Conservation (phyloP, 2,329 filamentous ascomycete species). For the Botrytis elliptica region DNA sequence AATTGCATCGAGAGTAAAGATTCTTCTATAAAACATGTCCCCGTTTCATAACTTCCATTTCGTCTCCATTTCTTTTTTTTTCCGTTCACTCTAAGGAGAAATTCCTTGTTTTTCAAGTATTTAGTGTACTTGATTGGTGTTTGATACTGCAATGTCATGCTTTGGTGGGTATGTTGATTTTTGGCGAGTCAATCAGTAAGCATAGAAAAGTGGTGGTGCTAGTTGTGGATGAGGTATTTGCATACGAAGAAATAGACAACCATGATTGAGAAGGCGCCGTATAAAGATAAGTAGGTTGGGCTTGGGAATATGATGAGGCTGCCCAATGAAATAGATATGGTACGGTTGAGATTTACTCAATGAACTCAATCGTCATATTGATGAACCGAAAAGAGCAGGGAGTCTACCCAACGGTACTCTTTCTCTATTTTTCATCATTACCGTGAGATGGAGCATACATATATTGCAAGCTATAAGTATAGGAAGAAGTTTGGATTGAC, state of each 20-base stretch:
- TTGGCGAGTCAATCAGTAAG: conserved; percentile 6
- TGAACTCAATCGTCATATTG: background rate
- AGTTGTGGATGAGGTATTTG: background rate
- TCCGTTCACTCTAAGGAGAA: background rate
- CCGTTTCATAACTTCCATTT: background rate
- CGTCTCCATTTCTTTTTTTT: background rate
- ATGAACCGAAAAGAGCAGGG: background rate
- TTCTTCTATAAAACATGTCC: background rate
- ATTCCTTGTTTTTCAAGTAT: background rate
- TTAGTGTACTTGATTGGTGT: background rate
- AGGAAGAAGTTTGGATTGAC: background rate
- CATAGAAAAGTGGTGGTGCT: background rate
- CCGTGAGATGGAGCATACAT: no score
- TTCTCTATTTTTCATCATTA: background rate
- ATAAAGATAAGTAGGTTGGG: background rate
- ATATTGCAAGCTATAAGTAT: no score
- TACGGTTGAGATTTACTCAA: background rate
- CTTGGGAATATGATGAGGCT: background rate
- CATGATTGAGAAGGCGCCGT: background rate
- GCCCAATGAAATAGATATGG: background rate
- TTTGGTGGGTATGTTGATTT: background rate
- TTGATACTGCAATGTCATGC: background rate
- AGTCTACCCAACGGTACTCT: rapidly evolving
- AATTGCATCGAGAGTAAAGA: background rate
- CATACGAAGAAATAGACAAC: background rate